A percentile compares a stretch with the other conserved stretches of the same genome.
Evolutionary conservation across 306 rosid genomes (phyloP).

Genomic region (Glycine soja): DNA sequence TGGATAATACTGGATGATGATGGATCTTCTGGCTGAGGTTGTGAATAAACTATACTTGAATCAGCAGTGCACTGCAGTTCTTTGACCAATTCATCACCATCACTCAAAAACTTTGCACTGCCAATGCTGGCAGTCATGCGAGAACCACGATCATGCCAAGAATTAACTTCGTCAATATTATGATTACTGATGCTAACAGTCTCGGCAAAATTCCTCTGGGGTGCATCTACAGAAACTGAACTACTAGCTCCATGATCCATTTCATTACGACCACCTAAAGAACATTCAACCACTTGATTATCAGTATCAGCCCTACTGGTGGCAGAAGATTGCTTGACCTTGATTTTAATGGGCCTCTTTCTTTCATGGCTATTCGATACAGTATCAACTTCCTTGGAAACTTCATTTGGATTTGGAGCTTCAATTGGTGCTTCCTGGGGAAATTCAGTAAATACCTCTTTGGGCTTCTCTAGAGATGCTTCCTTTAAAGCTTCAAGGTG

Average conservation of each 20-base stretch:
- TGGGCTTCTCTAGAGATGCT: constrained; percentile 41
- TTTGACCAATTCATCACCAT: constrained; percentile 74
- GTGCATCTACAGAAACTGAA: constrained; percentile 98
- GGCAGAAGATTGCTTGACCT: constrained; percentile 83
- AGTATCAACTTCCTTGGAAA: constrained; percentile 69
- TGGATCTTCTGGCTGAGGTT: constrained; percentile 62
- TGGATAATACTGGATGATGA: constrained; percentile 81
- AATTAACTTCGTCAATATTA: constrained; percentile 81
- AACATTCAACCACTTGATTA: constrained; percentile 73
- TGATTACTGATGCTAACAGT: constrained; percentile 66
- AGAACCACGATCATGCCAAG: constrained; percentile 79
- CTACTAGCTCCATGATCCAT: constrained; percentile 76
- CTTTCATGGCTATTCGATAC: constrained; percentile 69
- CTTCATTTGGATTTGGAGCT: constrained; percentile 53
- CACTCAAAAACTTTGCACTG: constrained; percentile 76
- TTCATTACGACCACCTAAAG: constrained; percentile 70
- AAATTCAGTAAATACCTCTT: constrained; percentile 39
- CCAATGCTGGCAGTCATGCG: constrained; percentile 96
- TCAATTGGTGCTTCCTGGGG: constrained; percentile 58
- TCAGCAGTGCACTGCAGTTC: constrained; percentile 94
- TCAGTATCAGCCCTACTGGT: constrained; percentile 85
- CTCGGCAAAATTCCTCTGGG: constrained; percentile 72
- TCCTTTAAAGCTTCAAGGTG: constrained; percentile 53
- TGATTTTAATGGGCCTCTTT: constrained; percentile 75
- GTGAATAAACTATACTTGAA: constrained; percentile 70